Evolutionary conservation across 164 flowering plant species (phyloP).

Genomic region (Nymphaea colorata): DNA sequence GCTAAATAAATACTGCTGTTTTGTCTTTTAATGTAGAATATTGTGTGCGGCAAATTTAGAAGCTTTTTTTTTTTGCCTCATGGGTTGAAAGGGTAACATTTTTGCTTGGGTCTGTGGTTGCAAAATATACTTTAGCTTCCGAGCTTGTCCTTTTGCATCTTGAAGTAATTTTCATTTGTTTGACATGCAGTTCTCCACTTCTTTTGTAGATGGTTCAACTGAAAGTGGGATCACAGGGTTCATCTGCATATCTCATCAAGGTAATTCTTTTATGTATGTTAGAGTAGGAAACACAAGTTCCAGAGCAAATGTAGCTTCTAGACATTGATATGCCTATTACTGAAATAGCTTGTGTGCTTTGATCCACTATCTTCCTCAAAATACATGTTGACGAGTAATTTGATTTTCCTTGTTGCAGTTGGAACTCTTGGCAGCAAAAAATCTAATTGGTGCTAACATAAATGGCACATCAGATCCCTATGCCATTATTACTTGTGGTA

Average conservation of each 20-base stretch:
- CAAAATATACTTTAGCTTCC: neutral
- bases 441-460: slow-evolving; percentile 88
- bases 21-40: too few relatives aligned
- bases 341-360: neutral
- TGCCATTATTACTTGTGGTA: slow-evolving; percentile 90
- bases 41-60: too few relatives aligned
- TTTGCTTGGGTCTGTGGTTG: neutral
- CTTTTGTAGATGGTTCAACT: slow-evolving; percentile 85
- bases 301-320: neutral
- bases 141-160: neutral
- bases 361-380: neutral
- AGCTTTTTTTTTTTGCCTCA: too few relatives aligned
- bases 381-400: neutral
- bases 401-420: slow-evolving; percentile 27
- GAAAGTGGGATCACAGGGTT: slow-evolving; percentile 48
- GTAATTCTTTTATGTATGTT: slow-evolving; percentile 22
- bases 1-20: too few relatives aligned
- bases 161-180: slow-evolving; percentile 52
- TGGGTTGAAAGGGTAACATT: neutral
- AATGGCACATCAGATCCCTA: slow-evolving; percentile 99
- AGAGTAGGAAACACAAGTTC: too few relatives aligned
- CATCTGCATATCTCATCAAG: slow-evolving; percentile 67
- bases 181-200: slow-evolving; percentile 96
- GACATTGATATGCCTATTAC: neutral
- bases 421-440: slow-evolving; percentile 93